Base-by-base conservation (phyloP, 768 basidiomycete genomes). In the Termitomyces sp. region DNA sequence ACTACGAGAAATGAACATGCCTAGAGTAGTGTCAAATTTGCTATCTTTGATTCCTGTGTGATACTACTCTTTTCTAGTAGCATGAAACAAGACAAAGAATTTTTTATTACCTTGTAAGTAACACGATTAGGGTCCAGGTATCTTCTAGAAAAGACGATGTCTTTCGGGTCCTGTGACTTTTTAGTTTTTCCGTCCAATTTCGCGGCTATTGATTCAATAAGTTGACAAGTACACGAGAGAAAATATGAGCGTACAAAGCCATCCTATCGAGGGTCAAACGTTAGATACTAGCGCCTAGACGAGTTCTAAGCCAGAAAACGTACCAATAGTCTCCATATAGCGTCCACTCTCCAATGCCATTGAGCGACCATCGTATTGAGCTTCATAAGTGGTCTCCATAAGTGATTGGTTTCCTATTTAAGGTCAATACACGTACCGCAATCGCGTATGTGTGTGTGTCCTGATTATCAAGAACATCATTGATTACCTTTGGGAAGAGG, bases 251-350 rank as follows among this genome's bases (percentile, higher is more conserved):
- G 46, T 67, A 87, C 90, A 87, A 78, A 90, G 75, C 84, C 86
- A 92, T 9, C 87, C 79, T 81, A 32, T 12, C 10, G 6, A 42
- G 11, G 25, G 25, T 25, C 25, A 2, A 42, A 25, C n/a, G 4
- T 12, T 17, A 14, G 46, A 55, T 34, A 12, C 5, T 45, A 50
- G n/a, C 9, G 37, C 25, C 5, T 31, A 34, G 9, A 38, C 10
- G 11, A 46, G 60, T 45, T 20, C 2, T 25, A 4, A 47, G 14
- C n/a, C 34, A 37, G 20, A 29, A 20, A 4, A 32, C 82, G 12
- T 53, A 89, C 92, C 93, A 57, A 96, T 77, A 10, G 94, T 97
- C 75, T 97, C 95, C 88, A 96, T 91, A 70, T 96, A 96, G 29
- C 92, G 79, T 17, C 95, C 91, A 64, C 91, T 89, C 68, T 93